A percentile compares a stretch with the other conserved stretches of the same genome.
These are phyloP conservation scores for Capsella rubella DNA, from an alignment of 441 rosid species.

Conservation along the genomic window DNA sequence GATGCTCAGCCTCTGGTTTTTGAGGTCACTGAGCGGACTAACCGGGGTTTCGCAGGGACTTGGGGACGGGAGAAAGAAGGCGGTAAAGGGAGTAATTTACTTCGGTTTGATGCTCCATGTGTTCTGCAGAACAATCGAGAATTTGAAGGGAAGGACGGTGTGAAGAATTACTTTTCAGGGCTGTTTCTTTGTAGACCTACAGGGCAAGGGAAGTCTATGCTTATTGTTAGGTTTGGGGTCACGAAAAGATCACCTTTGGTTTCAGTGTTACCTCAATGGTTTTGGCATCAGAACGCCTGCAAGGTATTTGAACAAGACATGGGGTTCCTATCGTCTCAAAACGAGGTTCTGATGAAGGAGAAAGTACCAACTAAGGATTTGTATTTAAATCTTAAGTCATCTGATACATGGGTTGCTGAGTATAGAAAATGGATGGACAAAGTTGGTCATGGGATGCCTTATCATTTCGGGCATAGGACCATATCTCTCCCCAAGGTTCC, in stretches of 20 bases:
- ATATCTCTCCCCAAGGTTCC: conserved; percentile 70
- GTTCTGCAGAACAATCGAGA: conserved; percentile 80
- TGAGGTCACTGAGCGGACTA: conserved; percentile 73
- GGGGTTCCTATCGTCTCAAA: conserved; percentile 94
- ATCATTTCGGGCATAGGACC: conserved; percentile 87
- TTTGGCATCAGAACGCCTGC: conserved; percentile 81
- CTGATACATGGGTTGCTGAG: conserved; percentile 91
- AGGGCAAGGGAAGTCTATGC: conserved; percentile 97
- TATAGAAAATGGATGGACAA: conserved; percentile 98
- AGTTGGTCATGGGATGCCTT: conserved; percentile 98
- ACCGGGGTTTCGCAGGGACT: conserved; percentile 87
- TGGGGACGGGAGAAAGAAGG: conserved; percentile 84
- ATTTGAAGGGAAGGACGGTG: conserved; percentile 64
- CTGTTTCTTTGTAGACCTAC: conserved; percentile 94
- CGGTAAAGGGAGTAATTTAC: conserved; percentile 53
- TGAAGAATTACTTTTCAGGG: conserved; percentile 71
- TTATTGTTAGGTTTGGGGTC: conserved; percentile 81
- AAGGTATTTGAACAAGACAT: conserved; percentile 96
- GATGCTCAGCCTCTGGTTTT: conserved; percentile 82
- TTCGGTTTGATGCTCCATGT: conserved; percentile 83
- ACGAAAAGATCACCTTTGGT: conserved; percentile 64
- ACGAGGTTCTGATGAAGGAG: conserved; percentile 79
- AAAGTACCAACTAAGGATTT: conserved; percentile 82
- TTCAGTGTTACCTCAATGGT: conserved; percentile 77
- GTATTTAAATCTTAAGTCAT: conserved; percentile 75